These are phyloP conservation scores for Anthostomella pinea DNA, from an alignment of 2,329 filamentous ascomycete genomes.

Conservation along the genomic window DNA sequence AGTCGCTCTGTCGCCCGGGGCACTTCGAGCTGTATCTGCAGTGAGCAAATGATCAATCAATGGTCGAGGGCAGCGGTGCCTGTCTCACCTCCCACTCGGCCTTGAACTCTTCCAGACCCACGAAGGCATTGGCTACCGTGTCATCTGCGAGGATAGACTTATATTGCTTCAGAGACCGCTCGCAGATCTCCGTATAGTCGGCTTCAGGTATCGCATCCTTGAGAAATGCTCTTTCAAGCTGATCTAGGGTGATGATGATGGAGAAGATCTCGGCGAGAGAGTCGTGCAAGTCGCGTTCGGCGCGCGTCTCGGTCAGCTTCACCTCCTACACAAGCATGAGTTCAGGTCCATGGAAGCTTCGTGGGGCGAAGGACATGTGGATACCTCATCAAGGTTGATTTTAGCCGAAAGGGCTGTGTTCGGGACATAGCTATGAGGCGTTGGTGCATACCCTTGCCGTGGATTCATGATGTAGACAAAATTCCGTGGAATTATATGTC, in stretches of 20 bases:
- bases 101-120: slow-evolving; percentile 87
- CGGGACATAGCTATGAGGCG: slow-evolving; percentile 87
- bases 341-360: slow-evolving; percentile 8
- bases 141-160: slow-evolving; percentile 91
- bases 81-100: slow-evolving; percentile 75
- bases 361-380: too few relatives aligned
- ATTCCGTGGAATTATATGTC: too few relatives aligned
- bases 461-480: slow-evolving; percentile 43
- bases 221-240: slow-evolving; percentile 92
- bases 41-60: slow-evolving; percentile 17
- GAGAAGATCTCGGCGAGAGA: slow-evolving; percentile 97
- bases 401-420: slow-evolving; percentile 79
- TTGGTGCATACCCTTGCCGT: slow-evolving; percentile 78
- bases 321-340: slow-evolving; percentile 64
- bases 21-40: slow-evolving; percentile 70
- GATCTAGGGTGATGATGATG: slow-evolving; percentile 93
- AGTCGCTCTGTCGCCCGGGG: slow-evolving; percentile 91
- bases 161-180: slow-evolving; percentile 91
- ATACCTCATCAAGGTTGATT: slow-evolving; percentile 89
- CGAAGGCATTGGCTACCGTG: slow-evolving; percentile 82
- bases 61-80: background rate
- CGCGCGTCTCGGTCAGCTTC: slow-evolving; percentile 80
- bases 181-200: slow-evolving; percentile 96
- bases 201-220: slow-evolving; percentile 89
- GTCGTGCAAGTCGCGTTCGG: slow-evolving; percentile 90